phyloP scores from a whole-genome alignment of 768 basidiomycete species.

The Termitomyces sp. region DNA sequence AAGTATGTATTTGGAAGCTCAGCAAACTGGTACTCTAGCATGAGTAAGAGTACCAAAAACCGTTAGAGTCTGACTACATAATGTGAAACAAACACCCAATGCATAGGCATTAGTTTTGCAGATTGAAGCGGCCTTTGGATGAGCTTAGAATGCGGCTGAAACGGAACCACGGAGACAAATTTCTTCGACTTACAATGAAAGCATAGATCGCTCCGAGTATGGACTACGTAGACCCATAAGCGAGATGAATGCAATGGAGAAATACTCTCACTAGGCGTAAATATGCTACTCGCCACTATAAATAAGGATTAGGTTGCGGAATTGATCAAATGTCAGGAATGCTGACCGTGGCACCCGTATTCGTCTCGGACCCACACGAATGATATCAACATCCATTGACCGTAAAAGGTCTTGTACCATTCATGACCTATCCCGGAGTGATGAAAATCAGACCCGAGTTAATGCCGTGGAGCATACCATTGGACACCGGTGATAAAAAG shows the following conservation, averaged over 20 bases:
- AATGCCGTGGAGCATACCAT: constrained; percentile 19
- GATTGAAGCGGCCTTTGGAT: constrained; percentile 29
- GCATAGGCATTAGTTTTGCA: constrained; percentile 36
- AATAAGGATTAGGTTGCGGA: background rate
- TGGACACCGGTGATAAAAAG: constrained; percentile 29
- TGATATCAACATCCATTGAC: constrained; percentile 46
- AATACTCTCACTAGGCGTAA: constrained; percentile 31
- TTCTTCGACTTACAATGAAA: constrained; percentile 19
- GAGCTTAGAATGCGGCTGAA: background rate
- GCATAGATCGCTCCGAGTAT: constrained; percentile 27
- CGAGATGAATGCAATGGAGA: background rate
- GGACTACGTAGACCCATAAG: constrained; percentile 12
- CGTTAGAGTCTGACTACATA: constrained; percentile 11
- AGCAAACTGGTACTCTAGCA: constrained; percentile 22
- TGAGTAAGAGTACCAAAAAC: background rate
- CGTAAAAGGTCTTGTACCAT: constrained; percentile 33
- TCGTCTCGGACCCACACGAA: constrained; percentile 48
- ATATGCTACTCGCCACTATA: constrained; percentile 36
- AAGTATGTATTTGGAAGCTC: constrained; percentile 42
- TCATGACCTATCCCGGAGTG: constrained; percentile 20
- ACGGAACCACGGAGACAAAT: background rate
- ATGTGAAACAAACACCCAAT: constrained; percentile 32
- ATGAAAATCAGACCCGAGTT: background rate
- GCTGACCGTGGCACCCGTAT: constrained; percentile 40
- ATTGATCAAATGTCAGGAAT: background rate